phyloP scores from a whole-genome alignment of 2,329 filamentous ascomycete genomes.

The Rhynchosporium secalis region DNA sequence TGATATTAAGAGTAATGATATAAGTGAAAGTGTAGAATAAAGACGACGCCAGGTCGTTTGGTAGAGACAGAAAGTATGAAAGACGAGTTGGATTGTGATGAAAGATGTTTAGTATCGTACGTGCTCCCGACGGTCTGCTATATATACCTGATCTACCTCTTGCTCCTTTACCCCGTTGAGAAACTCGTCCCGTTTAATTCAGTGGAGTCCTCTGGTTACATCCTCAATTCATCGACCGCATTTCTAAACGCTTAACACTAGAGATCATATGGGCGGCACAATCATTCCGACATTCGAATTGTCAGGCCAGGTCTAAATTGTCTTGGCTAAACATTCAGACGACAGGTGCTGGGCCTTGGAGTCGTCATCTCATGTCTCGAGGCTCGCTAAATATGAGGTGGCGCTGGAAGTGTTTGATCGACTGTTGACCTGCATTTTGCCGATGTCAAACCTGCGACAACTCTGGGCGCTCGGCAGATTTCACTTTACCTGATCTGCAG shows the following conservation, averaged over 20 bases:
- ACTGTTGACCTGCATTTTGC: constrained; percentile 17
- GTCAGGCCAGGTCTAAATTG: background rate
- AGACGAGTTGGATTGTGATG: constrained; percentile 13
- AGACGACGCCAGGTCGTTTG: constrained; percentile 23
- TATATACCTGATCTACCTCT: constrained; percentile 1
- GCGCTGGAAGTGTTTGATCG: constrained; percentile 20
- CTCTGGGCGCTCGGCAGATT: constrained; percentile 1
- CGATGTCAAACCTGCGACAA: constrained; percentile 4
- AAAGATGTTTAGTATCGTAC: constrained; percentile 7
- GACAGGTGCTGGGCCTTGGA: background rate
- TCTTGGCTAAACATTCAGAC: constrained; percentile 5
- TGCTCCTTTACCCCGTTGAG: background rate
- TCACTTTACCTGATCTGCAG: constrained; percentile 7
- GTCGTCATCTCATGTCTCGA: constrained; percentile 7
- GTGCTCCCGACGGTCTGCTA: constrained; percentile 1
- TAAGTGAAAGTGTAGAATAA: constrained; percentile 9
- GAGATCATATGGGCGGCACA: constrained; percentile 4
- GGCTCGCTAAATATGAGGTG: constrained; percentile 2
- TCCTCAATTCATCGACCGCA: constrained; percentile 9
- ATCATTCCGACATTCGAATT: constrained; percentile 3
- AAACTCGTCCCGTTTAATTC: constrained; percentile 5
- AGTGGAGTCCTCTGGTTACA: constrained; percentile 1
- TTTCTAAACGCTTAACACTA: constrained; percentile 3
- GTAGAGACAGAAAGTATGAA: constrained; percentile 15
- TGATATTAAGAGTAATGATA: constrained; percentile 7